phyloP scores from a whole-genome alignment of 2,329 filamentous ascomycete species.

The Alternaria dauci region DNA sequence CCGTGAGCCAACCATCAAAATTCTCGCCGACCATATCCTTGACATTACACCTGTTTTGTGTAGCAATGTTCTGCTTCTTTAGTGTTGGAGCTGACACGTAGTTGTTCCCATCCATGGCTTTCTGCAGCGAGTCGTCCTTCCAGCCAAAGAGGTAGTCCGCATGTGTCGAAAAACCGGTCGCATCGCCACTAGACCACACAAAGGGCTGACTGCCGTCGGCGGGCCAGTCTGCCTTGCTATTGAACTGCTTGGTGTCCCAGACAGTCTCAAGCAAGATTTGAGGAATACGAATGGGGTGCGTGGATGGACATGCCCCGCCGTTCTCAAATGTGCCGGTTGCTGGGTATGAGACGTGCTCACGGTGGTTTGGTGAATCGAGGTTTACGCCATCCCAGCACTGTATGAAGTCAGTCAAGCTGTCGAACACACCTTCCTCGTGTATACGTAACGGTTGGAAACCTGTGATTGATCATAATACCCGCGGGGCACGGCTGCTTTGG shows the following conservation, averaged over 20 bases:
- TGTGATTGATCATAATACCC: slow-evolving; percentile 41
- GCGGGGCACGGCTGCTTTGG: slow-evolving; percentile 34
- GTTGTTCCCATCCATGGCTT: slow-evolving; percentile 40
- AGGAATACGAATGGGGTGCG: slow-evolving; percentile 40
- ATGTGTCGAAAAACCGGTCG: slow-evolving; percentile 38
- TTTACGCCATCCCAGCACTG: slow-evolving; percentile 41
- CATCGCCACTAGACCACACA: slow-evolving; percentile 43
- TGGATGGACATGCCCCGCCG: slow-evolving; percentile 38
- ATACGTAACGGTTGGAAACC: slow-evolving; percentile 29
- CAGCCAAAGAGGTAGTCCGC: slow-evolving; percentile 47
- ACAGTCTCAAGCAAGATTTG: slow-evolving; percentile 47
- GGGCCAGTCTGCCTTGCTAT: slow-evolving; percentile 46
- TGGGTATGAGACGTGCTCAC: slow-evolving; percentile 39
- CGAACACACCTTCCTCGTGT: not conserved
- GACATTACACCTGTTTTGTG: slow-evolving; percentile 46
- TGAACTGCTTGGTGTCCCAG: slow-evolving; percentile 44
- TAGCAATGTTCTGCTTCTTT: slow-evolving; percentile 46
- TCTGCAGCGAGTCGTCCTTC: slow-evolving; percentile 10
- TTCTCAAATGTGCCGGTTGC: slow-evolving; percentile 42
- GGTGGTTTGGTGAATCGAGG: slow-evolving; percentile 37
- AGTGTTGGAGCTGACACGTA: slow-evolving; percentile 42
- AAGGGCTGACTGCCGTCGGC: slow-evolving; percentile 44
- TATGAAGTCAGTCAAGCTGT: not conserved
- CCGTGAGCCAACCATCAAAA: slow-evolving; percentile 42
- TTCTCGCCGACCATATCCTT: slow-evolving; percentile 44